Percentiles rank a stretch among this genome's conserved stretches.
These are phyloP conservation scores for Massarina eburnea DNA, from an alignment of 2,329 filamentous ascomycete species.

Conservation along the genomic window DNA sequence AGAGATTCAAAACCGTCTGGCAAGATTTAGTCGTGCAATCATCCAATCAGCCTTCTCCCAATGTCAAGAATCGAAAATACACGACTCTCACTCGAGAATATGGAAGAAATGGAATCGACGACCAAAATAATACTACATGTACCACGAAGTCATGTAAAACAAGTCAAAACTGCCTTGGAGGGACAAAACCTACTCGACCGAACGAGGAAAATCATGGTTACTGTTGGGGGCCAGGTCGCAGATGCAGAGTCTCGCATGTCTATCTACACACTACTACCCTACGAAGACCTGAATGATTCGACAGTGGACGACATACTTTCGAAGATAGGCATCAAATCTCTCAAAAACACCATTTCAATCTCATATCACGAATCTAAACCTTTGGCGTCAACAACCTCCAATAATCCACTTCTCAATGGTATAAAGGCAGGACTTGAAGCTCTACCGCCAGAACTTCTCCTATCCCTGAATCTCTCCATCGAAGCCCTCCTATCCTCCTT, in stretches of 20 bases:
- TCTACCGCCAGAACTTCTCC: constrained; percentile 16
- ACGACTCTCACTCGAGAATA: background rate
- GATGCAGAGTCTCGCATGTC: constrained; percentile 17
- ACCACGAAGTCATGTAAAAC: constrained; percentile 39
- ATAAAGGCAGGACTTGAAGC: constrained; percentile 16
- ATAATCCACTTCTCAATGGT: constrained; percentile 27
- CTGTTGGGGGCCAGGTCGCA: background rate
- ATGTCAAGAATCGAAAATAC: background rate
- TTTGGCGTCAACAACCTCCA: background rate
- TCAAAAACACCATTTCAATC: constrained; percentile 15
- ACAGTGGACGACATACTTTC: constrained; percentile 7
- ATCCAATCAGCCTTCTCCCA: too few relatives aligned
- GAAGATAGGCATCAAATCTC: constrained; percentile 10
- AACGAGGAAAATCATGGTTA: constrained; percentile 27
- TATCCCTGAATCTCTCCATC: constrained; percentile 15
- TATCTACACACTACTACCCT: constrained; percentile 20
- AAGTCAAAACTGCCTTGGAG: constrained; percentile 44
- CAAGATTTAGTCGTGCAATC: too few relatives aligned
- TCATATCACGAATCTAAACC: constrained; percentile 6
- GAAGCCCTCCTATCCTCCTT: constrained; percentile 23
- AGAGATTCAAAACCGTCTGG: too few relatives aligned
- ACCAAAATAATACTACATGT: constrained; percentile 25
- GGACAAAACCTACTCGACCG: constrained; percentile 26
- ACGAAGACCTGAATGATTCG: background rate
- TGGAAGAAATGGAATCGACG: background rate